Conservation (phyloP, 176 grass and related monocot species). For the Oryza punctata region DNA sequence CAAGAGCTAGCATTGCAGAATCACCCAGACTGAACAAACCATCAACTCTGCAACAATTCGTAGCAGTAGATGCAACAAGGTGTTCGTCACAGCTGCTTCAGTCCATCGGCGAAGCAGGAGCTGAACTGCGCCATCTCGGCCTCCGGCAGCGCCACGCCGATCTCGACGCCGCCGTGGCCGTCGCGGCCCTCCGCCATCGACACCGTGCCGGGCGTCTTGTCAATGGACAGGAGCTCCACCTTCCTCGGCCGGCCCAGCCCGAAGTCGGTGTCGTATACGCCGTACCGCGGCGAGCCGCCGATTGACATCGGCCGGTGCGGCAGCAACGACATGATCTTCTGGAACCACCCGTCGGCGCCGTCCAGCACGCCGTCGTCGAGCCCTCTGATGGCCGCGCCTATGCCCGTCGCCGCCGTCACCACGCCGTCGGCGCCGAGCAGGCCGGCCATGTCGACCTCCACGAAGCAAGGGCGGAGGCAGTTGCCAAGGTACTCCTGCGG, state of each 20-base stretch:
- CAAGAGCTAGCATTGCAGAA: neutral
- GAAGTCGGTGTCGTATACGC: conserved; percentile 79
- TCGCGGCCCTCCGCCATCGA: conserved; percentile 73
- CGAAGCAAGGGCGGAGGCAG: conserved; percentile 89
- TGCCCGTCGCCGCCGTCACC: conserved; percentile 56
- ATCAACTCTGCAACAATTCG: neutral
- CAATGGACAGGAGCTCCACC: conserved; percentile 86
- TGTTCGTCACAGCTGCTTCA: conserved; percentile 37
- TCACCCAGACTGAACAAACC: neutral
- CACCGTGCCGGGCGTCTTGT: conserved; percentile 91
- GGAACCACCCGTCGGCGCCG: conserved; percentile 80
- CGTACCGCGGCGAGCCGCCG: conserved; percentile 81
- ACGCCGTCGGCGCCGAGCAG: conserved; percentile 55
- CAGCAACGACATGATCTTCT: conserved; percentile 74
- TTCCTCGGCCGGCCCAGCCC: conserved; percentile 67
- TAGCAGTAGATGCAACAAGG: neutral
- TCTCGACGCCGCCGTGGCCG: conserved; percentile 67
- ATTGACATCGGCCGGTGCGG: conserved; percentile 83
- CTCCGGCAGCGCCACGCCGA: conserved; percentile 78
- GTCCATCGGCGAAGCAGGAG: conserved; percentile 46
- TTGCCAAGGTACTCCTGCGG: conserved; percentile 84
- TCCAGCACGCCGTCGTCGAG: conserved; percentile 69
- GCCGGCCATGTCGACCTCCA: conserved; percentile 52
- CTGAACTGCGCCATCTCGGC: conserved; percentile 67
- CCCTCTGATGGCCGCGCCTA: conserved; percentile 59